Conservation (phyloP, 2,329 filamentous ascomycete genomes). For the Fusarium sororula region DNA sequence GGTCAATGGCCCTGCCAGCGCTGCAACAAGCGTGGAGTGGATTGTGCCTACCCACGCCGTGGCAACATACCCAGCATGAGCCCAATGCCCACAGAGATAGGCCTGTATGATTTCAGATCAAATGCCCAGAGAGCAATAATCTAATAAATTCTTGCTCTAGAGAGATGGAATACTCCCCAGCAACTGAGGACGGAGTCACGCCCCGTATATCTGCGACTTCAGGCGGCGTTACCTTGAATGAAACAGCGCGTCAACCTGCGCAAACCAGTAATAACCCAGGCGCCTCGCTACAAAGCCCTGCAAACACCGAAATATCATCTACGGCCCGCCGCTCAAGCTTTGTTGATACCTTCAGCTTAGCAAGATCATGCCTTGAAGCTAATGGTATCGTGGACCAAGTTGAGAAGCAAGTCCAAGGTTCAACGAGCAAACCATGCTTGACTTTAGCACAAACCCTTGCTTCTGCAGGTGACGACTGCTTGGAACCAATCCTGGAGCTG, state of each 20-base stretch:
- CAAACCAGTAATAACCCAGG: rapidly evolving
- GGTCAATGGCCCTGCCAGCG: background rate
- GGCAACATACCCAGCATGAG: background rate
- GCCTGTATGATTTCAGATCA: background rate
- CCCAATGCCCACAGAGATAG: background rate
- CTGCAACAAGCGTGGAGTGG: background rate
- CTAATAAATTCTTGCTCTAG: rapidly evolving
- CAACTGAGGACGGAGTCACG: background rate
- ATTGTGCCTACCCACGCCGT: background rate
- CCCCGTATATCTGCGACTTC: background rate
- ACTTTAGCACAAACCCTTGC: background rate
- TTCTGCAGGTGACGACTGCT: background rate
- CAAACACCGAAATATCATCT: rapidly evolving
- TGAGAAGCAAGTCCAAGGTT: background rate
- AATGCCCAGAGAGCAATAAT: rapidly evolving
- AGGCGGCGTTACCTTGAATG: rapidly evolving
- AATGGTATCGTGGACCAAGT: background rate
- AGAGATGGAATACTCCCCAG: background rate
- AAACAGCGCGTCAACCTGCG: rapidly evolving
- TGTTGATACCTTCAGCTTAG: background rate
- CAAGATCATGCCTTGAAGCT: background rate
- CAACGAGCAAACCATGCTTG: background rate
- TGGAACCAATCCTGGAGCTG: background rate
- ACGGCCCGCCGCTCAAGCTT: background rate
- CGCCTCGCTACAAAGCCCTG: background rate